Conservation (phyloP, 257 asterid genomes). For the Primulina tabacum region DNA sequence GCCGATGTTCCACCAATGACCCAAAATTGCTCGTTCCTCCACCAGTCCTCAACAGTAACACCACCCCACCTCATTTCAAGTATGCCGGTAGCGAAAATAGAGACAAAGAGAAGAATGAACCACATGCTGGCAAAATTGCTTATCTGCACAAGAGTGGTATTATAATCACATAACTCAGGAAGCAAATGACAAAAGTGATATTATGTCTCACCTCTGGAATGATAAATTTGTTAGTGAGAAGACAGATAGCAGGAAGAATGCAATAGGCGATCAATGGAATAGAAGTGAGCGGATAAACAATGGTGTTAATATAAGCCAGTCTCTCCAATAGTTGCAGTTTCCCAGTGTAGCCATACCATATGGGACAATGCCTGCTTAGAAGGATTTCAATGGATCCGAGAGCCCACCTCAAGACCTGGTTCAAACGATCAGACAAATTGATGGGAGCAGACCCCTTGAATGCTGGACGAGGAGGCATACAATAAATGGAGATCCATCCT, state of each 20-base stretch:
- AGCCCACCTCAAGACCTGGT: constrained; percentile 60
- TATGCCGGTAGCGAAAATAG: constrained; percentile 49
- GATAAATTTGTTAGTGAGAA: constrained; percentile 53
- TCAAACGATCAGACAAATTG: constrained; percentile 55
- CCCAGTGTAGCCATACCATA: constrained; percentile 57
- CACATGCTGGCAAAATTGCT: constrained; percentile 50
- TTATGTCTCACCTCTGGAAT: constrained; percentile 43
- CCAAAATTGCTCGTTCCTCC: constrained; percentile 53
- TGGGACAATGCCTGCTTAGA: constrained; percentile 55
- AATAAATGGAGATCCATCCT: constrained; percentile 56
- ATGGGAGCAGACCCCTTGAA: constrained; percentile 62
- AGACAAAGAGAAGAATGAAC: constrained; percentile 47
- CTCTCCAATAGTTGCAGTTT: constrained; percentile 48
- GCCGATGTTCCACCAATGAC: constrained; percentile 52
- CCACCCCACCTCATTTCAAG: constrained; percentile 52
- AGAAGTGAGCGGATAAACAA: constrained; percentile 57
- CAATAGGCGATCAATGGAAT: constrained; percentile 52
- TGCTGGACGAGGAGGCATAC: constrained; percentile 60
- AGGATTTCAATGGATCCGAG: constrained; percentile 55
- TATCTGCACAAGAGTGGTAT: constrained; percentile 30
- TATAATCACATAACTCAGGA: background rate
- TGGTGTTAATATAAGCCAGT: constrained; percentile 53
- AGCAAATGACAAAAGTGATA: background rate
- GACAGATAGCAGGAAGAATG: constrained; percentile 53
- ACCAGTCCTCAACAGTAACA: constrained; percentile 47